Evolutionary conservation across 768 basidiomycete genomes (phyloP), one percentile per base, ranked within the genome.

Genomic region (Leccinellum rugosiceps): DNA sequence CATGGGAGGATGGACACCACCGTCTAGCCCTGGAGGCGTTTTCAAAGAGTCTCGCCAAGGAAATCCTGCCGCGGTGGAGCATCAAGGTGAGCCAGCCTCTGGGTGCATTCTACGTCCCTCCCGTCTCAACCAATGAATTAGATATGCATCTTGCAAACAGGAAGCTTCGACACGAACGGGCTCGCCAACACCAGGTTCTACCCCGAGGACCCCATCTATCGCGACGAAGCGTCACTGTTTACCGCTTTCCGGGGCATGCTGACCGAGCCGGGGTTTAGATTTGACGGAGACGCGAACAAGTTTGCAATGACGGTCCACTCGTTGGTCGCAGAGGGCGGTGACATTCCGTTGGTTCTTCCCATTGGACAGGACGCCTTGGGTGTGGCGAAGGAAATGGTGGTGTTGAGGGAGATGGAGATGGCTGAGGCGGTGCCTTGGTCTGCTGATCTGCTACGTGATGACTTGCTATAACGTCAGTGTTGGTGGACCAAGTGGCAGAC

Each of bases 21-120:
- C 31, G 31, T 30, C 3, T 49, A 75, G 74, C 74, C 0, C 28
- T 76, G 1, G 75, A 77, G 48, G 74, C 70, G 3, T 64, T 75
- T 48, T 72, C 68, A 1, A 67, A 74, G 55, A 52, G 70, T 4
- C 56, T 78, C 5, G 61, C 66, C 1, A 65, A 65, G 41, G 79
- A 80, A 51, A 38, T 80, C 43, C 65, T 68, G 17, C 77, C 76
- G 1, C 63, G 63, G 13, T 80, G 79, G 77, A 79, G 78, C 55
- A 78, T 78, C 63, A 61, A 55, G 55, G 61, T 60, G 4, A 23
- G 58, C 17, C 3, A 10, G 3, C 5, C 23, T 15, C 15, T 1
- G 35, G 6, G 21, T 5, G 4, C 11, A 47, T n/a, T 13, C 3
- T 6, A 2, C 23, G 32, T 11, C 34, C 6, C 13, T 28, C 11